Evolutionary conservation across 1,284 basidiomycete genomes (phyloP).

Genomic region (Cutaneotrichosporon cutaneum): DNA sequence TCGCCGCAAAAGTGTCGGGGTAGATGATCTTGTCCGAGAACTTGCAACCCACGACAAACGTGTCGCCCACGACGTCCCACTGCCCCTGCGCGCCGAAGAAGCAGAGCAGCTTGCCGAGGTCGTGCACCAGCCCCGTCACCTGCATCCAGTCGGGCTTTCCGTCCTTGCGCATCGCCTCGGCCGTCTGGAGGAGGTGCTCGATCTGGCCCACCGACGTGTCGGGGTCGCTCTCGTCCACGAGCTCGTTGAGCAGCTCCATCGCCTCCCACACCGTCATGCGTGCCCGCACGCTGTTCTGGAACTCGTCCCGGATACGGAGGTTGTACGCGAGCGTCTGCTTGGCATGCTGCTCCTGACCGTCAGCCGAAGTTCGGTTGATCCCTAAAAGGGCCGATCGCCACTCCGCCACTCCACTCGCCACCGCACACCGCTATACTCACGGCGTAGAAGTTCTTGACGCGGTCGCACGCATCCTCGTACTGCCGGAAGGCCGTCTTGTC

Average conservation of each 20-base stretch:
- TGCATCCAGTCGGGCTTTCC: slow-evolving; percentile 74
- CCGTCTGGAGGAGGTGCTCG: slow-evolving; percentile 85
- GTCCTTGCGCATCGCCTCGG: slow-evolving; percentile 83
- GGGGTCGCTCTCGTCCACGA: slow-evolving; percentile 75
- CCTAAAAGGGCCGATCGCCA: too few species aligned
- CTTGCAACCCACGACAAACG: slow-evolving; percentile 77
- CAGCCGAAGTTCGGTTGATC: neutral
- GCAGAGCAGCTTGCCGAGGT: slow-evolving; percentile 75
- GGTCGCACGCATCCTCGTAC: slow-evolving; percentile 67
- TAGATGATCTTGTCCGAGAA: slow-evolving; percentile 74
- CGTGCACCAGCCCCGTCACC: slow-evolving; percentile 78
- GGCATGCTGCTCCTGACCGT: slow-evolving; percentile 71
- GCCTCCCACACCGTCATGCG: slow-evolving; percentile 73
- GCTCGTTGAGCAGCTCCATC: slow-evolving; percentile 82
- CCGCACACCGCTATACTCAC: slow-evolving; percentile 39
- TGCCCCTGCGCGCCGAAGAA: slow-evolving; percentile 71
- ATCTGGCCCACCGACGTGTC: slow-evolving; percentile 69
- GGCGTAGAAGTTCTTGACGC: slow-evolving; percentile 76
- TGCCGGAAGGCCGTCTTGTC: slow-evolving; percentile 64
- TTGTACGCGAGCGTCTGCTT: slow-evolving; percentile 88
- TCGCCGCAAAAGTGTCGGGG: slow-evolving; percentile 70
- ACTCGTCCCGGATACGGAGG: slow-evolving; percentile 60
- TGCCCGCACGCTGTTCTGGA: slow-evolving; percentile 35
- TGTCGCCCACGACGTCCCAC: slow-evolving; percentile 87
- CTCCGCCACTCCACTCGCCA: slow-evolving; percentile 44